phyloP scores from a whole-genome alignment of 2,329 filamentous ascomycete genomes.

The Botryosphaeria dothidea region DNA sequence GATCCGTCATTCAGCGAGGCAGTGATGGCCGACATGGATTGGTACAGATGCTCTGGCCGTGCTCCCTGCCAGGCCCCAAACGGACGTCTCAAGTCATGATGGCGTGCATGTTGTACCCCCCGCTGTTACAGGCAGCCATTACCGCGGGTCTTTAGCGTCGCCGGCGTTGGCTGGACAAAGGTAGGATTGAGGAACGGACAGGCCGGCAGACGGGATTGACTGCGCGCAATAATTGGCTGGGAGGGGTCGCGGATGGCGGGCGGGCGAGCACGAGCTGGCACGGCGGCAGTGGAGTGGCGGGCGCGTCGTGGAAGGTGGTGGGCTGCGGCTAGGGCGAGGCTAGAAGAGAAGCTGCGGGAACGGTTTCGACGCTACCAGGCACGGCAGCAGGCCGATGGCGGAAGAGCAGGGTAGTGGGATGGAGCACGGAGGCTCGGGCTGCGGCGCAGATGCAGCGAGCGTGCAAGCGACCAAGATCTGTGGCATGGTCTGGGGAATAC shows the following conservation, averaged over 20 bases:
- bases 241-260: too few species aligned
- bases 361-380: not conserved
- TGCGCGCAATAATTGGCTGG: not conserved
- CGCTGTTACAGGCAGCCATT: not conserved
- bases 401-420: not conserved
- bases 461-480: not conserved
- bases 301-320: not conserved
- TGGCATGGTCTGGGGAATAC: slow-evolving; percentile 1
- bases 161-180: not conserved
- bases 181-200: not conserved
- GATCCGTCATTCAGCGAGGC: not conserved
- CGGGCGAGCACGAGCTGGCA: too few species aligned
- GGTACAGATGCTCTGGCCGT: not conserved
- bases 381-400: not conserved
- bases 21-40: not conserved
- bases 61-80: not conserved
- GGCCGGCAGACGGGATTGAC: not conserved
- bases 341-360: not conserved
- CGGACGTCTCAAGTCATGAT: not conserved
- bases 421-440: not conserved
- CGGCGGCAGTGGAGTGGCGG: too few species aligned
- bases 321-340: not conserved
- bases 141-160: not conserved
- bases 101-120: not conserved
- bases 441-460: not conserved